These are phyloP conservation scores for Solanum pimpinellifolium DNA, from an alignment of 257 asterid genomes.

Conservation along the genomic window DNA sequence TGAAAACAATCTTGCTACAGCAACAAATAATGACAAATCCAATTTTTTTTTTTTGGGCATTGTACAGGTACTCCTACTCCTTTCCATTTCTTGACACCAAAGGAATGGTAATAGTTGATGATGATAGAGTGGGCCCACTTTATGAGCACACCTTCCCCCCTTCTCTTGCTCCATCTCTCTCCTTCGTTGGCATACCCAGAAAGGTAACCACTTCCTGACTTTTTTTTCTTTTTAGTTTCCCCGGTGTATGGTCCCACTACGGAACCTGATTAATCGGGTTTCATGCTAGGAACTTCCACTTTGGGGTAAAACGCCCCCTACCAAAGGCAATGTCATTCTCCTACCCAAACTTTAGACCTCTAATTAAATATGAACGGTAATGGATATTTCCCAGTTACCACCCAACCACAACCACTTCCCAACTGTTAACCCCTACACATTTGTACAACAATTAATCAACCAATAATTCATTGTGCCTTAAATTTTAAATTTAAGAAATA, in stretches of 20 bases:
- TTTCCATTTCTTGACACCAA: conserved; percentile 94
- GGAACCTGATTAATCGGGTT: background rate
- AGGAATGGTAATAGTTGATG: conserved; percentile 70
- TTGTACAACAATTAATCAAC: background rate
- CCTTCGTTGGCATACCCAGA: conserved; percentile 72
- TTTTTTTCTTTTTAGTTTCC: background rate
- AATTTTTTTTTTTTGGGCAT: background rate
- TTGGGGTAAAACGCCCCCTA: background rate
- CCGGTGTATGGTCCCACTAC: background rate
- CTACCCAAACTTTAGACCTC: background rate
- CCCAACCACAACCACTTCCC: background rate
- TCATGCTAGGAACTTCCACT: background rate
- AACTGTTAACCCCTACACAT: background rate
- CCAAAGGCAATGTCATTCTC: background rate
- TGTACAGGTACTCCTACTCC: conserved; percentile 62
- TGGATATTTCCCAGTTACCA: background rate
- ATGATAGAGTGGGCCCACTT: conserved; percentile 83
- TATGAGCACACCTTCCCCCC: conserved; percentile 94
- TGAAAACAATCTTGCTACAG: background rate
- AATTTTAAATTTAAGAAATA: background rate
- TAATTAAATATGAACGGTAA: background rate
- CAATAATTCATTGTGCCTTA: background rate
- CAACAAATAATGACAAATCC: background rate
- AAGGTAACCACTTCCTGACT: conserved; percentile 31
- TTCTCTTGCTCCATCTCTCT: conserved; percentile 71